phyloP scores from a whole-genome alignment of 139 green algal species.

The Spirogloea muscicola region DNA sequence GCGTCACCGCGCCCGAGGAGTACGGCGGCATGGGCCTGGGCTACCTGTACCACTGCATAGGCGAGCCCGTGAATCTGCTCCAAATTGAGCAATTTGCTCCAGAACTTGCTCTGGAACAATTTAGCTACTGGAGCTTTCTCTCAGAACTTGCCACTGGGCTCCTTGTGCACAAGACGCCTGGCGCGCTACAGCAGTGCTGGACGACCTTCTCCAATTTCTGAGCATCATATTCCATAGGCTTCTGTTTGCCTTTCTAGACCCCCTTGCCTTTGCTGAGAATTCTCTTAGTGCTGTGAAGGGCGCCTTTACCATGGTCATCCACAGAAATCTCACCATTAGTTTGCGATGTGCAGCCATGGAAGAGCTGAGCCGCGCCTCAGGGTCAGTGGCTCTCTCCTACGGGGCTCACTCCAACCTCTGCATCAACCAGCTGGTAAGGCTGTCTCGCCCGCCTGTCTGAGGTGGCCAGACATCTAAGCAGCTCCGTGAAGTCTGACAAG shows the following conservation, averaged over 20 bases:
- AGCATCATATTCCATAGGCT: too few species aligned
- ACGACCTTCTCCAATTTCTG: too few species aligned
- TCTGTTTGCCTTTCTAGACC: too few species aligned
- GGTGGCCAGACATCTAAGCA: too few species aligned
- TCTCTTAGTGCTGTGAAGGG: too few species aligned
- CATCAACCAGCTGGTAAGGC: conserved; percentile 75
- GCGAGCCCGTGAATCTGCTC: not conserved
- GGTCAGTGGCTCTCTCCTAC: conserved; percentile 79
- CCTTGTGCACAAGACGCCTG: too few species aligned
- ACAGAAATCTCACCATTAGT: conserved; percentile 56
- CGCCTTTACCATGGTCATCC: not conserved
- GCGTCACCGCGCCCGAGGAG: conserved; percentile 57
- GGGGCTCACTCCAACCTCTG: conserved; percentile 91
- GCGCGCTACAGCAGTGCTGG: too few species aligned
- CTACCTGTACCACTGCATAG: conserved; percentile 68
- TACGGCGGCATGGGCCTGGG: conserved; percentile 80
- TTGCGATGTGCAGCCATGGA: too few species aligned
- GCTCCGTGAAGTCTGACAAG: too few species aligned
- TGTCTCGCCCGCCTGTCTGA: not conserved
- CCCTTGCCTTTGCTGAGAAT: too few species aligned
- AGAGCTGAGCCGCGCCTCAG: conserved; percentile 77
- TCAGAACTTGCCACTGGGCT: too few species aligned
- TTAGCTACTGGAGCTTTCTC: too few species aligned
- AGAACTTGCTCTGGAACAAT: not conserved
- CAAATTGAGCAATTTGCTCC: not conserved